Evolutionary conservation across 345 rosid species (phyloP).

Genomic region (Linum usitatissimum): DNA sequence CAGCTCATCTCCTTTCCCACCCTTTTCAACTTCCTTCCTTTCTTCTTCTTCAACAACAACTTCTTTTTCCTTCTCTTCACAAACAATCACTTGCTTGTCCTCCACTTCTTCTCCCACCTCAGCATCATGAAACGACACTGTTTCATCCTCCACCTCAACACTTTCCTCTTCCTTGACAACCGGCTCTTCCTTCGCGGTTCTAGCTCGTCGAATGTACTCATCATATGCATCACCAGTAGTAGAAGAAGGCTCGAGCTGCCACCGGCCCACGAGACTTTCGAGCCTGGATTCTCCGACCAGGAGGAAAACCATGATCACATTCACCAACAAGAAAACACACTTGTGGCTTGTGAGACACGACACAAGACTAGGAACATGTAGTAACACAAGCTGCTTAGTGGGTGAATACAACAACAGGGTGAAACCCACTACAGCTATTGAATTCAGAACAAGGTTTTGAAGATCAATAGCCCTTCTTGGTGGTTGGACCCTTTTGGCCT

Average conservation of each 20-base stretch:
- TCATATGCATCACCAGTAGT: conserved; percentile 21
- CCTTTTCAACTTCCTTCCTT: conserved; percentile 19
- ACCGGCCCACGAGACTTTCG: background rate
- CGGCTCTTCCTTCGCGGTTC: conserved; percentile 6
- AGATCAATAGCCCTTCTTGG: background rate
- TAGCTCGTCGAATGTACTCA: conserved; percentile 34
- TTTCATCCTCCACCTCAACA: background rate
- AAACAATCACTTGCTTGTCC: background rate
- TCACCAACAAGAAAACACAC: conserved; percentile 40
- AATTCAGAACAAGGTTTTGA: conserved; percentile 15
- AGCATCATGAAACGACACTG: background rate
- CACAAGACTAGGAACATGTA: conserved; percentile 17
- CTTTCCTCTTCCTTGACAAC: background rate
- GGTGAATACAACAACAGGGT: conserved; percentile 17
- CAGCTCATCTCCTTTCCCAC: conserved; percentile 35
- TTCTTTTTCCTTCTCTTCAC: background rate
- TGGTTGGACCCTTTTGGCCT: conserved; percentile 14
- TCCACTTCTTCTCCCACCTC: conserved; percentile 7
- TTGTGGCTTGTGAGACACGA: conserved; percentile 27
- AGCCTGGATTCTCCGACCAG: conserved; percentile 36
- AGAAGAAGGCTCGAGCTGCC: conserved; percentile 3
- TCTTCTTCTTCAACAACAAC: conserved; percentile 1
- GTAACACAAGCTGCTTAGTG: conserved; percentile 15
- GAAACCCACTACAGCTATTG: conserved; percentile 22
- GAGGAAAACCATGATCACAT: conserved; percentile 41